Evolutionary conservation across 2,329 filamentous ascomycete genomes (phyloP), one percentile per base, ranked within the genome.

Genomic region (Beauveria australis): DNA sequence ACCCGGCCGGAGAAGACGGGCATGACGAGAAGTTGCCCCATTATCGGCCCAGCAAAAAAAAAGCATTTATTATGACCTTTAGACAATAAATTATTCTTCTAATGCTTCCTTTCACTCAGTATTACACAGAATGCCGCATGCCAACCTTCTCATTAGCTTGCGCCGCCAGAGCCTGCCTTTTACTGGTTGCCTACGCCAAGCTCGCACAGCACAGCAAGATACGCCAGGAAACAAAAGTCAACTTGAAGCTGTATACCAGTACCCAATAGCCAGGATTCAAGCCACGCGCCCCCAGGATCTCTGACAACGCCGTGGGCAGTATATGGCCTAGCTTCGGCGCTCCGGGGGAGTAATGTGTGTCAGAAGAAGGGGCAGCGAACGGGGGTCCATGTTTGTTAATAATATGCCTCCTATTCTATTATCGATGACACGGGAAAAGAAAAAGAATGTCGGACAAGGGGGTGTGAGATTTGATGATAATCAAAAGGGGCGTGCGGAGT

Each of bases 1-100:
- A 54, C 49, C 58, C 58, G 57, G 49, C 57, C 57, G 49, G 58
- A 53, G 49, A 54, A 30, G 41, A 60, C 58, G 58, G 58, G 54
- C 58, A 47, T 47, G 16, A 22, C 19, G 33, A 12, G 24, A 16
- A 22, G 19, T 49, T 49, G 56, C 48, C 48, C 58, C 58, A 60
- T 60, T 40, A 40, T 60, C 43, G 51, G 43, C 43, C 43, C 30
- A 60, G 51, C 41, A 22, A 59, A 59, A 53, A 46, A 47, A 47
- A 28, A 41, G 41, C 5, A 28, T 41, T 52, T 28, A 46, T 59
- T 19, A 33, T 59, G 56, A 60, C 58, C 30, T 47, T 18, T 18
- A 24, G 46, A 43, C 55, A 41, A 22, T 51, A 33, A 10, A 53
- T 49, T 43, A 14, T 10, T 12, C 43, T 18, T 51, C 46, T 52